Percentiles rank a stretch among this genome's conserved stretches.
Evolutionary conservation across 1,139 yeast genomes (phyloP).

Genomic region (Pichia inconspicua): DNA sequence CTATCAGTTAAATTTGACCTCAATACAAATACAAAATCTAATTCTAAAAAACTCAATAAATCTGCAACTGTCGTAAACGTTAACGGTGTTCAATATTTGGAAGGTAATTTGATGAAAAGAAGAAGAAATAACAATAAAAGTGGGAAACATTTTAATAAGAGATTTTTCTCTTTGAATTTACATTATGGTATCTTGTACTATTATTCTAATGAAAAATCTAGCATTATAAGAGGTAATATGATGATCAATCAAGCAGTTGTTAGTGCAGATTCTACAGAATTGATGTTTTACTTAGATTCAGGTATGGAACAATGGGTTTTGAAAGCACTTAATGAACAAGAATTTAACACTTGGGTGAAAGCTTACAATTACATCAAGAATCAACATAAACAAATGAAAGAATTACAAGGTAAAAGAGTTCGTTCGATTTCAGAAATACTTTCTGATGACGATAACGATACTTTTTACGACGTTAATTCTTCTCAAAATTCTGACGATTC

Average conservation of each 20-base stretch:
- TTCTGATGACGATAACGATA: constrained; percentile 2
- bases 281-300: constrained; percentile 77
- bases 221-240: constrained; percentile 83
- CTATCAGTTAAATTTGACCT: neutral
- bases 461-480: neutral
- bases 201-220: constrained; percentile 61
- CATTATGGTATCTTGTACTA: constrained; percentile 79
- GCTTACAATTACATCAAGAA: constrained; percentile 52
- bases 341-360: constrained; percentile 75
- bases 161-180: constrained; percentile 77
- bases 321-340: constrained; percentile 55
- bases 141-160: constrained; percentile 78
- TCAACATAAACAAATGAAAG: constrained; percentile 15
- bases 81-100: constrained; percentile 56
- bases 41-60: constrained; percentile 5
- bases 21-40: neutral
- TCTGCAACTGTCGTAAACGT: constrained; percentile 22
- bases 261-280: constrained; percentile 62
- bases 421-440: constrained; percentile 9
- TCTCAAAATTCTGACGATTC: neutral
- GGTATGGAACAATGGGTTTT: constrained; percentile 95
- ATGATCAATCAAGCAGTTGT: constrained; percentile 75
- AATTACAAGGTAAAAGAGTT: neutral
- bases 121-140: constrained; percentile 67
- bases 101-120: constrained; percentile 66